phyloP scores from a whole-genome alignment of 345 rosid species.

The Hibiscus syriacus region DNA sequence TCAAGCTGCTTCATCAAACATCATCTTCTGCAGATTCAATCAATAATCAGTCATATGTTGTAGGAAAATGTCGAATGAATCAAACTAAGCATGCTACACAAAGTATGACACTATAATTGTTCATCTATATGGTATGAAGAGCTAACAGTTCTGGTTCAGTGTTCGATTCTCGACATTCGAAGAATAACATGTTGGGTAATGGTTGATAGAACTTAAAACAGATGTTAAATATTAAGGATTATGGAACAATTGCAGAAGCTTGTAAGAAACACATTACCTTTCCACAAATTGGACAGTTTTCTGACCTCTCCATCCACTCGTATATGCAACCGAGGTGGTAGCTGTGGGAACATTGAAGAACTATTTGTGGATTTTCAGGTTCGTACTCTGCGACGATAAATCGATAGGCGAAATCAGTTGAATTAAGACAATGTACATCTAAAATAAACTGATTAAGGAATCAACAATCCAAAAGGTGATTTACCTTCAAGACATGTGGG shows the following conservation, averaged over 20 bases:
- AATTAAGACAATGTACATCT: background rate
- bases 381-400: conserved; percentile 25
- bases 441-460: too few relatives aligned
- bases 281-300: conserved; percentile 43
- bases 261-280: conserved; percentile 27
- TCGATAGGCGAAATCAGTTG: background rate
- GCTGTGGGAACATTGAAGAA: conserved; percentile 34
- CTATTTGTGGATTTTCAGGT: conserved; percentile 39
- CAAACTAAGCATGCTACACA: background rate
- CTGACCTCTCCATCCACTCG: conserved; percentile 59
- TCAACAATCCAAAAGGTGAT: too few relatives aligned
- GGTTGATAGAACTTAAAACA: background rate
- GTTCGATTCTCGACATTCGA: background rate
- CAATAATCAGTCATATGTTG: background rate
- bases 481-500: conserved; percentile 51
- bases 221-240: background rate
- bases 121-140: background rate
- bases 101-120: background rate
- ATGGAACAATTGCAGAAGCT: background rate
- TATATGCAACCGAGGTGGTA: conserved; percentile 49
- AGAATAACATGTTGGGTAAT: background rate
- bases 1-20: conserved; percentile 4
- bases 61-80: background rate
- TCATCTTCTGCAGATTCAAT: background rate
- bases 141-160: background rate